Conservation (phyloP, 2,329 filamentous ascomycete genomes). For the Phialocephala subalpina region DNA sequence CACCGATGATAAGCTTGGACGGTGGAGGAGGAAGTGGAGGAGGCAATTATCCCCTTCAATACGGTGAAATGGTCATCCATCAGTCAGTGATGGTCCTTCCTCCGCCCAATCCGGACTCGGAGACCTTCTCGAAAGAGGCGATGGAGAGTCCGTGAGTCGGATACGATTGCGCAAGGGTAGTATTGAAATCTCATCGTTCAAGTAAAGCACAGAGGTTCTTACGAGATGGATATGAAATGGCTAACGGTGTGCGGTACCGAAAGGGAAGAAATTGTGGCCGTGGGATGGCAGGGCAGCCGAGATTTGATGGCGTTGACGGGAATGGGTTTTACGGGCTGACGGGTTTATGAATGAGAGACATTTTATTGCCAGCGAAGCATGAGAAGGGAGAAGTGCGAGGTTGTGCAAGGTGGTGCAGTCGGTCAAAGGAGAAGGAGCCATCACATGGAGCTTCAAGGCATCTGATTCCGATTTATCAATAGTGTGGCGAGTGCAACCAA, state of each 20-base stretch:
- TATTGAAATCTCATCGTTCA: not conserved
- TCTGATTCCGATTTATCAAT: slow-evolving; percentile 3
- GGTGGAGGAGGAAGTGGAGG: not conserved
- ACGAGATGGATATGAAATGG: slow-evolving; percentile 1
- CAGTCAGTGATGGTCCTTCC: slow-evolving; percentile 10
- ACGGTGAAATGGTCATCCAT: slow-evolving; percentile 12
- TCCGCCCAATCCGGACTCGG: slow-evolving; percentile 4
- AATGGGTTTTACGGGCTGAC: not conserved
- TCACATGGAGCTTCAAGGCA: not conserved
- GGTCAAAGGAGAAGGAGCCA: not conserved
- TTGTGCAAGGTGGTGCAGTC: not conserved
- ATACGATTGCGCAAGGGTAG: slow-evolving; percentile 7
- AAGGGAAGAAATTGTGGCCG: not conserved
- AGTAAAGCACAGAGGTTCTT: not conserved
- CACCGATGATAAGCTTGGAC: not conserved
- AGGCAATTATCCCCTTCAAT: not conserved
- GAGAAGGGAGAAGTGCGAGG: not conserved
- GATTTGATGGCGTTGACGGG: slow-evolving; percentile 3
- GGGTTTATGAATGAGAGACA: slow-evolving; percentile 10
- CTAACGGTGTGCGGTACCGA: not conserved
- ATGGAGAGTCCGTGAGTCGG: slow-evolving; percentile 13
- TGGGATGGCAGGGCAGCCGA: slow-evolving; percentile 10
- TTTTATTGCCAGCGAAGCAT: not conserved
- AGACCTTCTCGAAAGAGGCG: slow-evolving; percentile 3
- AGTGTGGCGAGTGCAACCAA: not conserved